Percentiles rank a stretch among this genome's conserved stretches.
Conservation (phyloP, 1,284 basidiomycete species). For the Tilletia caries region DNA sequence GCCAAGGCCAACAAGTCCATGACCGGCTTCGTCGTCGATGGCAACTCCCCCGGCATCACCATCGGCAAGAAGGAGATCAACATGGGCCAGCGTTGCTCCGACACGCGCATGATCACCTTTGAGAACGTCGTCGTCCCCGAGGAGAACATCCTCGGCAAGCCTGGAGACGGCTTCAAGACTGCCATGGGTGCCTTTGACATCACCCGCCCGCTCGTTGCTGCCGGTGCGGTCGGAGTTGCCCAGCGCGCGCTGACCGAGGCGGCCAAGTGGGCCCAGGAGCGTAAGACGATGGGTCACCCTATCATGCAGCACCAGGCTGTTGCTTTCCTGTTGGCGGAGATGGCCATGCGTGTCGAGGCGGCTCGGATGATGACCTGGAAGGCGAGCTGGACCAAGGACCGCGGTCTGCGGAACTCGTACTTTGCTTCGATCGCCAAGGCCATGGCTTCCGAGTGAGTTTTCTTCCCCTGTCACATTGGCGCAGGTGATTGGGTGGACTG, state of each 20-base stretch:
- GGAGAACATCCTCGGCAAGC: constrained; percentile 59
- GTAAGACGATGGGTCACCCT: constrained; percentile 61
- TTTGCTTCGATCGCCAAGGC: constrained; percentile 62
- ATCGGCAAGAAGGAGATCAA: constrained; percentile 62
- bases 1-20: constrained; percentile 58
- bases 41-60: constrained; percentile 57
- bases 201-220: constrained; percentile 57
- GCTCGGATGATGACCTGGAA: constrained; percentile 59
- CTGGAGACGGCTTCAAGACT: constrained; percentile 62
- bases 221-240: constrained; percentile 60
- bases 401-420: constrained; percentile 59
- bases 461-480: background rate
- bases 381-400: constrained; percentile 59
- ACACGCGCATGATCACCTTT: constrained; percentile 62
- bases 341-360: constrained; percentile 60
- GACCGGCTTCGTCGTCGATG: constrained; percentile 62
- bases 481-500: background rate
- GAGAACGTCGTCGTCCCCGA: constrained; percentile 59
- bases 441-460: constrained; percentile 48
- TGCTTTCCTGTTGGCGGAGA: constrained; percentile 62
- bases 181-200: constrained; percentile 62
- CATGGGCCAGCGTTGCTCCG: constrained; percentile 63
- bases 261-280: constrained; percentile 60
- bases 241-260: constrained; percentile 61
- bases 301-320: constrained; percentile 62